A percentile compares a stretch with the other conserved stretches of the same genome.
Evolutionary conservation across 352 stramenopile species (phyloP).

Genomic region (Pythium dissotocum): DNA sequence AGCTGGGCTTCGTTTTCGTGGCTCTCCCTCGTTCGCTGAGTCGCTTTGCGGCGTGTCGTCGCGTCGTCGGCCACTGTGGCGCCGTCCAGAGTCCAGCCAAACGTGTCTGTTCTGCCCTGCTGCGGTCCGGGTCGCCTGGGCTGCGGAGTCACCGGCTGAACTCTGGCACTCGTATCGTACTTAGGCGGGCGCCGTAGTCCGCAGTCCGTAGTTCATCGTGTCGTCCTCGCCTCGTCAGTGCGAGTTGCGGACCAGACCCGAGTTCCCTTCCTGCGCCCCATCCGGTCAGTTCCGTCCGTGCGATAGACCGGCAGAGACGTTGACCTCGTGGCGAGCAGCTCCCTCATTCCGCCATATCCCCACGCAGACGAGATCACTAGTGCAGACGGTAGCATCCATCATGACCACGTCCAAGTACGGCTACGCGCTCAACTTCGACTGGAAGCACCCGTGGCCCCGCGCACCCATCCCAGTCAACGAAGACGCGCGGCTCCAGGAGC

Average conservation of each 20-base stretch:
- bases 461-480: slow-evolving; percentile 72
- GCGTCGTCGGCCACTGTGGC: background rate
- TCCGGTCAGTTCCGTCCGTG: background rate
- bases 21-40: slow-evolving; percentile 4
- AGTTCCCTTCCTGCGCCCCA: background rate
- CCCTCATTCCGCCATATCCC: slow-evolving; percentile 14
- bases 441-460: slow-evolving; percentile 82
- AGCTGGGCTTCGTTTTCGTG: slow-evolving; percentile 7
- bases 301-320: background rate
- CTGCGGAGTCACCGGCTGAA: background rate
- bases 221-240: too few relatives aligned
- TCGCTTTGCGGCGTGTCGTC: slow-evolving; percentile 3
- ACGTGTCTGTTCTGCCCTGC: background rate
- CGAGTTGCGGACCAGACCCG: background rate
- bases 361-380: background rate
- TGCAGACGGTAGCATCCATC: background rate
- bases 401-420: slow-evolving; percentile 54
- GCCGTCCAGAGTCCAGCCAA: background rate
- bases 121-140: background rate
- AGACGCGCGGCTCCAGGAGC: slow-evolving; percentile 61
- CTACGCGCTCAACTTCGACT: slow-evolving; percentile 84
- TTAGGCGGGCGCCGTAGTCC: background rate
- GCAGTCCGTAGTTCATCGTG: background rate
- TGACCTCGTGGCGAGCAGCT: background rate
- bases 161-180: background rate